Conservation (phyloP, 1,139 yeast species). For the Scheffersomyces cryptocercus region DNA sequence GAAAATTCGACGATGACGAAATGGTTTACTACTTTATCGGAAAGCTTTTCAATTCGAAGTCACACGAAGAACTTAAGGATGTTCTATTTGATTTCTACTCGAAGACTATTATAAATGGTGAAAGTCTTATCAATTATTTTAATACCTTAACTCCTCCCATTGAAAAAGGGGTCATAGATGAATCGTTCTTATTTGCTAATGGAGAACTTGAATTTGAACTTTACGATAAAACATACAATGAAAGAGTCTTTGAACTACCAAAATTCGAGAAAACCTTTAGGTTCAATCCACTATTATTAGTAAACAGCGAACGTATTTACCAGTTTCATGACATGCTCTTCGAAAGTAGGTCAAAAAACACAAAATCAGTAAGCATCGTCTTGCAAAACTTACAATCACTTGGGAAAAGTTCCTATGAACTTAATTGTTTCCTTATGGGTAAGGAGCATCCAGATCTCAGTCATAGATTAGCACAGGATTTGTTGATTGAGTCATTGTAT, state of each 20-base stretch:
- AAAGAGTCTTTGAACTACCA: conserved; percentile 5
- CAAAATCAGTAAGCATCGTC: background rate
- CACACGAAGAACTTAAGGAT: background rate
- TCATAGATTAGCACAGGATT: background rate
- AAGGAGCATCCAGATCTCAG: background rate
- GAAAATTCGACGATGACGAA: background rate
- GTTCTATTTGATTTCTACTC: background rate
- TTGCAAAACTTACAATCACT: conserved; percentile 1
- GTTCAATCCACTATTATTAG: conserved; percentile 9
- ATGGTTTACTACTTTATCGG: background rate
- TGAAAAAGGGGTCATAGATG: background rate
- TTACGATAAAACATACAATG: background rate
- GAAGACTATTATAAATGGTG: background rate
- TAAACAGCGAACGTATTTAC: conserved; percentile 3
- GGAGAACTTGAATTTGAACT: background rate
- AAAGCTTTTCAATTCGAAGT: background rate
- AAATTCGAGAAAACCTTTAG: conserved; percentile 1
- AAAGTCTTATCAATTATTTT: background rate
- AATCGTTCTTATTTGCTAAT: background rate
- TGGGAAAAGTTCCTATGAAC: conserved; percentile 1
- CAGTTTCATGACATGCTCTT: background rate
- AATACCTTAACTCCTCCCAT: background rate
- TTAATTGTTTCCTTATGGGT: conserved; percentile 1
- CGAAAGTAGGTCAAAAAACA: conserved; percentile 2
- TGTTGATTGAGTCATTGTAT: background rate